Percentiles rank a stretch among this genome's conserved stretches.
Conservation (phyloP, 2,329 filamentous ascomycete genomes). For the Pseudogymnoascus sp. region DNA sequence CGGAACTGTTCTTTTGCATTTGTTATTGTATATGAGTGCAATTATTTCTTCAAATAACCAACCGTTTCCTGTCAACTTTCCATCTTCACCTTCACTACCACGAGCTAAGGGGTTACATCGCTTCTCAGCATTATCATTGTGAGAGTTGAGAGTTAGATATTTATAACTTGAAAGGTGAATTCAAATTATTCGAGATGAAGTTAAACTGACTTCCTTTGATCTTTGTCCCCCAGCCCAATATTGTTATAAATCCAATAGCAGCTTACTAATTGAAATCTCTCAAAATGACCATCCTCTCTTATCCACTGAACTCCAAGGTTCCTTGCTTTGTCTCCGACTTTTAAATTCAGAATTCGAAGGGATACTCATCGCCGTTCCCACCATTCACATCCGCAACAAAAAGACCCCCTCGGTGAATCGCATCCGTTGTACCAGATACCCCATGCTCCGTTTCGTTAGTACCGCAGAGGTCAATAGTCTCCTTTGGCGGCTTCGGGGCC, state of each 20-base stretch:
- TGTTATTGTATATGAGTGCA: background rate
- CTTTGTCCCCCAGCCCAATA: background rate
- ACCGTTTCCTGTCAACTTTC: background rate
- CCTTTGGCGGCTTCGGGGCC: background rate
- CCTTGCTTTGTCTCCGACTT: background rate
- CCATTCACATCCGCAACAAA: background rate
- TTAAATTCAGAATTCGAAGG: background rate
- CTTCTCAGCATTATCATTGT: background rate
- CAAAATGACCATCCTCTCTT: background rate
- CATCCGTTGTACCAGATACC: background rate
- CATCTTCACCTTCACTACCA: background rate
- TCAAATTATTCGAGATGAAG: background rate
- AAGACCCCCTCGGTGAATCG: background rate
- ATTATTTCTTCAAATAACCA: background rate
- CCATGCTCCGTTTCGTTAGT: background rate
- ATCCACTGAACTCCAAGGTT: background rate
- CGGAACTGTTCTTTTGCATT: background rate
- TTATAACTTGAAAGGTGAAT: background rate
- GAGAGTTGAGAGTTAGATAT: no score
- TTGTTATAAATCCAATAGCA: background rate
- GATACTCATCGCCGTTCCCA: background rate
- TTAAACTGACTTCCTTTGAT: background rate
- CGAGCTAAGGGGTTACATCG: background rate
- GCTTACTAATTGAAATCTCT: background rate
- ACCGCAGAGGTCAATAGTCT: background rate